Base-by-base conservation (phyloP, 768 basidiomycete species). In the Lepiota brunneoincarnata region DNA sequence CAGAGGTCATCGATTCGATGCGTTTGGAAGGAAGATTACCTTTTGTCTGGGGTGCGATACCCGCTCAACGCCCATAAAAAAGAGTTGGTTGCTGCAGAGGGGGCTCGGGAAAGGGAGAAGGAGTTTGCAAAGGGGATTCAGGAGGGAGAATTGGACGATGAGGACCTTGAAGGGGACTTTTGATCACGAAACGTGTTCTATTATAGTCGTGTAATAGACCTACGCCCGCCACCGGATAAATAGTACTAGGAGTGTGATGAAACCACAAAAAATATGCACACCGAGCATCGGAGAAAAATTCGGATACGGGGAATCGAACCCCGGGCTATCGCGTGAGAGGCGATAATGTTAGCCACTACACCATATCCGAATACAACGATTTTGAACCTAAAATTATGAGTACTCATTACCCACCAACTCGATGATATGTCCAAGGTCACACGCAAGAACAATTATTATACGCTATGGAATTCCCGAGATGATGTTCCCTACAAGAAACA, bases 21-120 rank as follows among this genome's bases (percentile, higher is more conserved):
- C 90, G 49, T 98, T 97, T 65, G 79, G 82, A 57, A 76, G 89
- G 57, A 78, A 97, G 38, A 95, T 98, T 62, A 81, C 84, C 31
- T 97, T 93, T 68, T 96, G 96, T 65, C 74, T 98, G 64, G 88
- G 94, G 98, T 98, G 97, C 86, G 96, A 11, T 99, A 93, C 71
- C 97, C 96, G 0, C 78, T 98, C 58, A 95, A 98, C 66, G 93
- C 94, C 1, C 94, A 98, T 65, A 79, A 93, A 60, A 97, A 97
- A 72, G 95, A 98, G 67, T 80, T 98, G 24, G 91, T 89, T 36
- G 89, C 86, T 23, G 94, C 93, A n/a, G 91, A 93, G 59, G 92
- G 89, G 31, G 93, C 94, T 0, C 77, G 95, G 9, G 93, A 97
- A 67, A 80, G 95, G 38, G 96, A 97, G 75, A 91, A 90, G 67